Conservation (phyloP, 1,284 basidiomycete species). For the Pascua sp. region DNA sequence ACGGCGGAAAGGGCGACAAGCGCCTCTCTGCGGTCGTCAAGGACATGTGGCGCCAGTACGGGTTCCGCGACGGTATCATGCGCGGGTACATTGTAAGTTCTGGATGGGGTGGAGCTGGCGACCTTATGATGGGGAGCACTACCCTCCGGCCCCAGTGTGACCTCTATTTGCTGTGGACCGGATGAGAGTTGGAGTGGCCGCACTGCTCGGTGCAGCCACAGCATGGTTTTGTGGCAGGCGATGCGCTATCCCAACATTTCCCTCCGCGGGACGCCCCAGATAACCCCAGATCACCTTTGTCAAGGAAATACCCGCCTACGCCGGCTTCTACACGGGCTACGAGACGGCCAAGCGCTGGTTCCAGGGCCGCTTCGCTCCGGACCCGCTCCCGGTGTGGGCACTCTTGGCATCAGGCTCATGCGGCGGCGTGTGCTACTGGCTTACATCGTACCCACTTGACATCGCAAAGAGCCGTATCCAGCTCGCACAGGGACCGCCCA, state of each 20-base stretch:
- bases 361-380: conserved; percentile 25
- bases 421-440: conserved; percentile 91
- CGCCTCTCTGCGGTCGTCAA: conserved; percentile 64
- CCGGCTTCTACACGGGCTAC: conserved; percentile 72
- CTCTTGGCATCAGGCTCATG: conserved; percentile 78
- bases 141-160: too few relatives aligned
- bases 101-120: neutral
- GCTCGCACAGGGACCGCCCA: conserved; percentile 70
- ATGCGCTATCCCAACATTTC: too few relatives aligned
- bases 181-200: too few relatives aligned
- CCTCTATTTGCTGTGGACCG: too few relatives aligned
- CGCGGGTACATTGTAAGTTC: conserved; percentile 83
- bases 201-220: too few relatives aligned
- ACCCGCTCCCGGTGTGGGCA: conserved; percentile 81
- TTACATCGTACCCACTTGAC: conserved; percentile 86
- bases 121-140: neutral
- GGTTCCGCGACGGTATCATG: conserved; percentile 85
- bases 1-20: conserved; percentile 64
- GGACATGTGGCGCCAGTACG: conserved; percentile 82
- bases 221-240: too few relatives aligned
- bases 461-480: conserved; percentile 89
- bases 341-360: conserved; percentile 83
- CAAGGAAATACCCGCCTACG: conserved; percentile 91
- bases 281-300: conserved; percentile 72
- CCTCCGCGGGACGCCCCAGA: neutral